Percentiles rank a stretch among this genome's conserved stretches.
Evolutionary conservation across 2,329 filamentous ascomycete species (phyloP).

Genomic region (Drechmeria coniospora): DNA sequence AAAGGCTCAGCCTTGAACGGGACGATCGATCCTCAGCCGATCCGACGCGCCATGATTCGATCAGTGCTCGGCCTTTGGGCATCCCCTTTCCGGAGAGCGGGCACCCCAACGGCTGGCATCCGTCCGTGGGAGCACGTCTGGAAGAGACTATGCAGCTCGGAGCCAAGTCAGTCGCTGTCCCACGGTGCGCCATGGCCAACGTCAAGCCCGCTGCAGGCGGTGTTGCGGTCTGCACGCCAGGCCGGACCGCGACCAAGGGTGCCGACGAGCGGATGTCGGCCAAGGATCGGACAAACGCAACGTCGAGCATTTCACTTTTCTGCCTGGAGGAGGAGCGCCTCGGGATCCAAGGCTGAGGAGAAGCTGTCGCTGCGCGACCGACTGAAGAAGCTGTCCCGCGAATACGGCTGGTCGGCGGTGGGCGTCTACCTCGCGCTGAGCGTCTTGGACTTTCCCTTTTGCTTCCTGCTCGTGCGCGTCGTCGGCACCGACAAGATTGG

Average conservation of each 20-base stretch:
- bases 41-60: conserved; percentile 10
- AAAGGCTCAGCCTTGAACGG: too few relatives aligned
- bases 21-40: background rate
- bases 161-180: conserved; percentile 7
- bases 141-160: conserved; percentile 13
- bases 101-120: conserved; percentile 7
- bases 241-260: conserved; percentile 2
- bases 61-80: conserved; percentile 10
- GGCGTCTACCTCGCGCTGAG: conserved; percentile 81
- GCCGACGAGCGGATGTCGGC: conserved; percentile 7
- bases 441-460: conserved; percentile 85
- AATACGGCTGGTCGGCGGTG: conserved; percentile 87
- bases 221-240: conserved; percentile 1
- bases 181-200: background rate
- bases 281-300: conserved; percentile 9
- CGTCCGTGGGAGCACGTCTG: conserved; percentile 13
- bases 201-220: conserved; percentile 1
- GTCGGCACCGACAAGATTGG: conserved; percentile 81
- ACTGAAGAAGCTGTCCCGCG: conserved; percentile 69
- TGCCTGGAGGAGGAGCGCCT: conserved; percentile 14
- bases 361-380: conserved; percentile 46
- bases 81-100: conserved; percentile 7
- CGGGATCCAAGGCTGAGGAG: conserved; percentile 9
- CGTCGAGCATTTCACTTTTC: conserved; percentile 21
- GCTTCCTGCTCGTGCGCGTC: conserved; percentile 71